Evolutionary conservation across 169 alveolate species (phyloP), one percentile per base, ranked within the genome.

Genomic region (Plasmodium chabaudi): DNA sequence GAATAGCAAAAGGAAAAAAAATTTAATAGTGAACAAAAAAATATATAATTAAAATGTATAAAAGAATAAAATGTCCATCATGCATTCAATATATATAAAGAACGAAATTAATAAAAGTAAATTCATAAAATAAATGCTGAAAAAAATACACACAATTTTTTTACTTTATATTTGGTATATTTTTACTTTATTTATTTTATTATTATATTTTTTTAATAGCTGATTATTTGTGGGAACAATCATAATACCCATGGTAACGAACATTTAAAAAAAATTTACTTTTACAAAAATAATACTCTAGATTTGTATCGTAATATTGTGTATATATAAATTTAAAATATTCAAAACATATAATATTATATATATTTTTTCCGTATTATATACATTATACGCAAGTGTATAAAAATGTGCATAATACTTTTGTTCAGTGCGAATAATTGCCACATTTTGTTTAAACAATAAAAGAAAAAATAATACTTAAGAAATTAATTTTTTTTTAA

Each of bases 401-500:
- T 23, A 57, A n/a, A 57, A 57, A 57, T 57, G 65, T 57, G 65
- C 65, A 57, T 9, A 21, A 21, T 60, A 57, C 12, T 15, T 64
- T 46, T 46, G 17, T 68, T 47, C 64, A 68, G 77, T 68, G 63
- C 77, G 42, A 46, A 10, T 7, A 46, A 68, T 15, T 68, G 77
- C 64, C 46, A 68, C 77, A 47, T 68, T 68, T 68, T 68, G 19
- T 34, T 13, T 49, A 47, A 68, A 44, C 77, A 68, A 13, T 51
- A 12, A 49, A 68, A 46, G 21, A 68, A 68, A 68, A 63, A 27
- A 27, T 51, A 63, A 7, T 34, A 63, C 39, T 25, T 57, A 23
- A 17, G 65, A 19, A 63, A 25, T 12, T 25, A 63, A 9, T 27
- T n/a, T 57, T 63, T 63, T 63, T 9, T 34, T 5, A 12, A 27